These are phyloP conservation scores for Chlamydomonas asymmetrica DNA, from an alignment of 139 green algal genomes.

Conservation along the genomic window DNA sequence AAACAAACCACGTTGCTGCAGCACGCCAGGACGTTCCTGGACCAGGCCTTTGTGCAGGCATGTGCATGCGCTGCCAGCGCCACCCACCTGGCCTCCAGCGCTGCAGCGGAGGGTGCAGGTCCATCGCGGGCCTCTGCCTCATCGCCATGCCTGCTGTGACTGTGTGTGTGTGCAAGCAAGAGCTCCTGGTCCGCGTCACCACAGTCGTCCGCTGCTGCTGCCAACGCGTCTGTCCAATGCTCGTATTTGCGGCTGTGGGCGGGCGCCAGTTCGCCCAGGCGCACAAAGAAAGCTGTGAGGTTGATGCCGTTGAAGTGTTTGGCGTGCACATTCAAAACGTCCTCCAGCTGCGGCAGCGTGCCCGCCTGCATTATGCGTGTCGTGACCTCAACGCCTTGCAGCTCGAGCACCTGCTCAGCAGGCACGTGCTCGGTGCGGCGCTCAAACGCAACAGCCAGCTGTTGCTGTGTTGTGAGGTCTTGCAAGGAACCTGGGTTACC, in stretches of 20 bases:
- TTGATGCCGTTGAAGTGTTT: conserved; percentile 21
- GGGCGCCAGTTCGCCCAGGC: conserved; percentile 13
- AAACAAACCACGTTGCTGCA: too few species aligned
- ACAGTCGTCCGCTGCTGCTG: not conserved
- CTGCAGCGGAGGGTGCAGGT: not conserved
- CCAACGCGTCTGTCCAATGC: not conserved
- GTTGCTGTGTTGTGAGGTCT: not conserved
- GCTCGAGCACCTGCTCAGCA: not conserved
- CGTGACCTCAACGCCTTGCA: conserved; percentile 8
- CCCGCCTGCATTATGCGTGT: conserved; percentile 9
- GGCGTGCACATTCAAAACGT: not conserved
- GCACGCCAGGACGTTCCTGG: too few species aligned
- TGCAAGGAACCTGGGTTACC: not conserved
- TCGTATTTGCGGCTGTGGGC: not conserved
- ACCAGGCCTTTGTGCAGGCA: too few species aligned
- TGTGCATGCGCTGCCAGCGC: not conserved
- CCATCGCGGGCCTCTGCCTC: not conserved
- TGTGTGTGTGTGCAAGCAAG: too few species aligned
- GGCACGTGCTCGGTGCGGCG: not conserved
- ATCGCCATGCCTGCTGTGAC: too few species aligned
- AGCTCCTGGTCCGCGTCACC: not conserved
- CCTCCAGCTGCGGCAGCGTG: conserved; percentile 12
- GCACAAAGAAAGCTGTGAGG: conserved; percentile 4
- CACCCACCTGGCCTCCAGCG: not conserved
- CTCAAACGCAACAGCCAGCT: too few species aligned